Percentiles rank a stretch among this genome's conserved stretches.
Conservation (phyloP, 2,329 filamentous ascomycete genomes). For the Esteya vermicola region DNA sequence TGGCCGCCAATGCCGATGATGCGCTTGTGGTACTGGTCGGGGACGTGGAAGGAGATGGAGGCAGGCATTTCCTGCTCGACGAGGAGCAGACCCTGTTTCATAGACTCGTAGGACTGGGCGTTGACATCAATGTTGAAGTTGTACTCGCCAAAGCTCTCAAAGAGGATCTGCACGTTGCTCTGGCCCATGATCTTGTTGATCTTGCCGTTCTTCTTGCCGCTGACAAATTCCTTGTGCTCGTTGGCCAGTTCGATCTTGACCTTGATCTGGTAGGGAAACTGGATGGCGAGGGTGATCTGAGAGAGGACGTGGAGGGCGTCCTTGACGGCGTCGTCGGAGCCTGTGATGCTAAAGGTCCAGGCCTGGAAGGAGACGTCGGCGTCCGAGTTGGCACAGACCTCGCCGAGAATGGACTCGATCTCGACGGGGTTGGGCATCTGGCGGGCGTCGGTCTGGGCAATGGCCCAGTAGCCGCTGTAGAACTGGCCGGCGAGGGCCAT, state of each 20-base stretch:
- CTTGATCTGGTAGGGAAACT: constrained; percentile 80
- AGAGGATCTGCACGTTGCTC: constrained; percentile 97
- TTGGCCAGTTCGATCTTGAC: constrained; percentile 98
- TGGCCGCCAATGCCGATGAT: constrained; percentile 98
- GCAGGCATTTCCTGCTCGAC: constrained; percentile 99
- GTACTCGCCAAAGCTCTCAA: constrained; percentile 98
- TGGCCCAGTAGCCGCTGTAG: constrained; percentile 94
- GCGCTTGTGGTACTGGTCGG: constrained; percentile 97
- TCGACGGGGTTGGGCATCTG: constrained; percentile 52
- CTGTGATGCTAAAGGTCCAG: constrained; percentile 83
- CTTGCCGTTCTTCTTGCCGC: constrained; percentile 98
- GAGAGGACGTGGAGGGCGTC: constrained; percentile 89
- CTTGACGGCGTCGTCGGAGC: constrained; percentile 92
- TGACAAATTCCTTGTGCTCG: constrained; percentile 98
- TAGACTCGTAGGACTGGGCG: constrained; percentile 80
- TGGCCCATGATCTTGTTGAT: constrained; percentile 99
- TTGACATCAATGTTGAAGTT: constrained; percentile 99
- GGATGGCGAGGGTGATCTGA: constrained; percentile 76
- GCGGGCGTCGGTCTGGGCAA: constrained; percentile 59
- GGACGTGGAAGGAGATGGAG: constrained; percentile 97
- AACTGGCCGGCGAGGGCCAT: constrained; percentile 96
- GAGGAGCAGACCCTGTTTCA: constrained; percentile 80
- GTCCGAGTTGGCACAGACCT: constrained; percentile 92
- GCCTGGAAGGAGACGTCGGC: constrained; percentile 93
- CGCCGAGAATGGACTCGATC: constrained; percentile 77